Base-by-base conservation (phyloP, 768 basidiomycete species). In the Termitomyces titanicus region DNA sequence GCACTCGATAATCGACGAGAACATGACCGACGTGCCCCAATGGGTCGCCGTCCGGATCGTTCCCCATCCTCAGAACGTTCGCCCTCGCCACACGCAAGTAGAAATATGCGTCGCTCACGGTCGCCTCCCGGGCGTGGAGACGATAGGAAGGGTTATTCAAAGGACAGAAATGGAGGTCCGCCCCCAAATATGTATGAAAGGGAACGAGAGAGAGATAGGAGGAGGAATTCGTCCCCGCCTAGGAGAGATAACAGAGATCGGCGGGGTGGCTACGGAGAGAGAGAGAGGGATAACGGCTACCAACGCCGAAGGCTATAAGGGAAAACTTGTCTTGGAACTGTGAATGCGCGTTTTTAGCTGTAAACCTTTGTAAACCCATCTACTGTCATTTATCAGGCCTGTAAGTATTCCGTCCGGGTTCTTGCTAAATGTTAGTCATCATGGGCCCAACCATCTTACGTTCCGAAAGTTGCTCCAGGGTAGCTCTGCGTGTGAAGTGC, bases 81-180 rank as follows among this genome's bases (percentile, higher is more conserved):
- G 47, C 65, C 63, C 13, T 64, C 68, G 29, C 67, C 65, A 7
- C 66, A 64, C 57, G 45, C 63, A 57, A 57, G 55, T 15, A 61
- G 61, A 49, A 54, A 51, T 17, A 49, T 33, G 45, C 58, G 53
- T 37, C 54, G 64, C 27, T 67, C 66, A 17, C 61, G 64, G 48
- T 65, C 70, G 10, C 66, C 65, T 7, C 31, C 53, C 9, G 51
- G 47, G 17, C 47, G 49, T n/a, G 47, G 51, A 52, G 59, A 56
- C 10, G 51, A 54, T 27, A 55, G 55, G 39, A 40, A 57, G 35
- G 59, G 44, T 24, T 54, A 58, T 34, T 56, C 46, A 17, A 53
- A 48, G 25, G 62, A 62, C 12, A 50, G 53, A 18, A 42, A 55
- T n/a, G 52, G 59, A 12, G 54, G 13, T 35, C 47, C 33, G 31